Evolutionary conservation across 805 yeast species (phyloP).

Genomic region (Kazachstania bromeliacearum): DNA sequence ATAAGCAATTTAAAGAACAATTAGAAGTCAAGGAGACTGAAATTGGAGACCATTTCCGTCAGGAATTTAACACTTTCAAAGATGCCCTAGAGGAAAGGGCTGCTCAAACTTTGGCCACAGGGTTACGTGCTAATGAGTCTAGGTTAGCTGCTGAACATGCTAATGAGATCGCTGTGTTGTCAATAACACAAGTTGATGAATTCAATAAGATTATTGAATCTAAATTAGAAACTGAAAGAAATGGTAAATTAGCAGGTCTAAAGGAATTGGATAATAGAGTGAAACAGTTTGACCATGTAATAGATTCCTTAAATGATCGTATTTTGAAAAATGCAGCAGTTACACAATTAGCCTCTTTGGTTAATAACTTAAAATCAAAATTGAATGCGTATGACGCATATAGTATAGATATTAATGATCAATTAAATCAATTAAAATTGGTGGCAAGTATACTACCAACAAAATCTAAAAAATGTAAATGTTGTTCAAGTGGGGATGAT

Average conservation of each 20-base stretch:
- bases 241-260: conserved; percentile 66
- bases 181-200: conserved; percentile 59
- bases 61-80: conserved; percentile 56
- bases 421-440: conserved; percentile 21
- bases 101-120: conserved; percentile 46
- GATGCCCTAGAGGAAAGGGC: conserved; percentile 50
- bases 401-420: conserved; percentile 31
- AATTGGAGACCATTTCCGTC: conserved; percentile 47
- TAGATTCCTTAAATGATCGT: conserved; percentile 35
- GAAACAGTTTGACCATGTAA: conserved; percentile 33
- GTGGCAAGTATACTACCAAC: conserved; percentile 22
- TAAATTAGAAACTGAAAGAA: conserved; percentile 63
- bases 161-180: conserved; percentile 58
- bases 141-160: conserved; percentile 62
- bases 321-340: conserved; percentile 31
- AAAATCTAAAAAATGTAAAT: conserved; percentile 4
- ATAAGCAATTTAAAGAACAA: conserved; percentile 16
- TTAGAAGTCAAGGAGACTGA: conserved; percentile 40
- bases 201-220: conserved; percentile 49
- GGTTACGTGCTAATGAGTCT: conserved; percentile 57
- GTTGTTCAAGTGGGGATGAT: conserved; percentile 6
- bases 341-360: conserved; percentile 19
- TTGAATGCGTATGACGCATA: conserved; percentile 13
- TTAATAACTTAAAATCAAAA: conserved; percentile 17
- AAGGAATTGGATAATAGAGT: conserved; percentile 48